A percentile compares a stretch with the other conserved stretches of the same genome.
Conservation (phyloP, 345 rosid genomes). For the Limnanthes douglasii region DNA sequence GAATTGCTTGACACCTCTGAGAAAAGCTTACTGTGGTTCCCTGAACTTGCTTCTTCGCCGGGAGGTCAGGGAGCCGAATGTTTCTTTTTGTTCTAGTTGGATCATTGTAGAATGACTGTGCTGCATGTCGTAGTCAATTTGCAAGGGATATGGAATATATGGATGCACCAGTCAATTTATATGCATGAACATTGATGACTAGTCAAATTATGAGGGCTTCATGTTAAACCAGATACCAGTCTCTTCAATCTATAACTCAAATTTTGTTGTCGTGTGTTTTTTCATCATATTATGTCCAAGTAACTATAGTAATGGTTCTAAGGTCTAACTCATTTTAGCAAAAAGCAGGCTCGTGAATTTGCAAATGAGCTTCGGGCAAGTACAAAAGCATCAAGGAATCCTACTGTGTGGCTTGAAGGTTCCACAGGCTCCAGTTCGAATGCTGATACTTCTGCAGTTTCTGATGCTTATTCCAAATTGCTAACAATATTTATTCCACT, state of each 20-base stretch:
- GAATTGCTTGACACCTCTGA: slow-evolving; percentile 48
- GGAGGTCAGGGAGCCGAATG: slow-evolving; percentile 36
- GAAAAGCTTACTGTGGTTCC: slow-evolving; percentile 75
- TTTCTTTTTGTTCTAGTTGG: slow-evolving; percentile 2
- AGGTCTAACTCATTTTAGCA: too few relatives aligned
- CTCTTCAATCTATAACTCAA: too few relatives aligned
- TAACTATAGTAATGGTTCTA: too few relatives aligned
- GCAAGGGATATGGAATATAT: too few relatives aligned
- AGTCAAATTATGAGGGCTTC: too few relatives aligned
- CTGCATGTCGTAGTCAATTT: too few relatives aligned
- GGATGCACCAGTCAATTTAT: too few relatives aligned
- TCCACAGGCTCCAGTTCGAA: slow-evolving; percentile 41
- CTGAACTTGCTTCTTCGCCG: slow-evolving; percentile 76
- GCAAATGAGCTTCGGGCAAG: slow-evolving; percentile 88
- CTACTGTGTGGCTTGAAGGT: slow-evolving; percentile 75
- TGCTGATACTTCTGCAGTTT: slow-evolving; percentile 59
- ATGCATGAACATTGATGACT: too few relatives aligned
- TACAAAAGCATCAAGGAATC: slow-evolving; percentile 67
- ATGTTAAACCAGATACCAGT: too few relatives aligned
- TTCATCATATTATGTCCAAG: too few relatives aligned
- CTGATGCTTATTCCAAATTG: slow-evolving; percentile 76
- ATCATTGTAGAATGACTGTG: background rate
- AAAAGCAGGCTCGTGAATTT: slow-evolving; percentile 89
- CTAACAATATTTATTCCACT: slow-evolving; percentile 70
- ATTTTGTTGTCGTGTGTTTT: too few relatives aligned